Base-by-base conservation (phyloP, 257 asterid species). In the Plantago major region DNA sequence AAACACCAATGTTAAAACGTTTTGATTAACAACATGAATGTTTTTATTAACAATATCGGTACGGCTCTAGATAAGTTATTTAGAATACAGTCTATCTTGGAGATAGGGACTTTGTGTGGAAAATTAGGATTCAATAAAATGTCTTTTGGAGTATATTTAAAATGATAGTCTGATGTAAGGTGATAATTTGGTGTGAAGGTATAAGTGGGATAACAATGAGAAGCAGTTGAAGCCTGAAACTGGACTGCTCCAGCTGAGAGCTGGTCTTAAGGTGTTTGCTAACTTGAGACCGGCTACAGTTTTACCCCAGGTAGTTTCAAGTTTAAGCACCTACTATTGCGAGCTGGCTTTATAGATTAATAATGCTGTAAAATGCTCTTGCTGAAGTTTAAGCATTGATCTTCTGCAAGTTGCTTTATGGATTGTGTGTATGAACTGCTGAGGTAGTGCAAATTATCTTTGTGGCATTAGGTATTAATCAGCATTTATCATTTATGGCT, bases 201-300 rank as follows among this genome's bases (percentile, higher is more conserved):
- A 93, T 72, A 89, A 93, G 59, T 93, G 99, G 99, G 99, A 93
- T 74, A 89, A 74, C 38, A 93, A 89, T 63, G 97, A 87, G 81
- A 93, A 87, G 52, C 97, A 87, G 77, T 79, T 89, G 87, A 93
- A 84, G 82, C 99, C 99, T 3, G 99, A 93, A 73, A 93, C 95
- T 0, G 97, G 97, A 63, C 68, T 93, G 82, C 99, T 93, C 74
- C 99, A 93, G 81, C 90, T 93, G 64, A 82, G 99, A 28, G 88
- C 82, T 45, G 99, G 94, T 42, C 88, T 93, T 59, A 76, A 93
- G 75, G 99, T 89, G 65, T 93, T 93, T 58, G 99, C 99, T 2
- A 93, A 93, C 71, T 78, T 93, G 87, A 89, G 97, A 71, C 97
- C 97, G 0, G 99, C 96, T 69, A 79, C 90, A 63, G 99, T 93